Base-by-base conservation (phyloP, 768 basidiomycete species). In the Tricholoma matsutake region DNA sequence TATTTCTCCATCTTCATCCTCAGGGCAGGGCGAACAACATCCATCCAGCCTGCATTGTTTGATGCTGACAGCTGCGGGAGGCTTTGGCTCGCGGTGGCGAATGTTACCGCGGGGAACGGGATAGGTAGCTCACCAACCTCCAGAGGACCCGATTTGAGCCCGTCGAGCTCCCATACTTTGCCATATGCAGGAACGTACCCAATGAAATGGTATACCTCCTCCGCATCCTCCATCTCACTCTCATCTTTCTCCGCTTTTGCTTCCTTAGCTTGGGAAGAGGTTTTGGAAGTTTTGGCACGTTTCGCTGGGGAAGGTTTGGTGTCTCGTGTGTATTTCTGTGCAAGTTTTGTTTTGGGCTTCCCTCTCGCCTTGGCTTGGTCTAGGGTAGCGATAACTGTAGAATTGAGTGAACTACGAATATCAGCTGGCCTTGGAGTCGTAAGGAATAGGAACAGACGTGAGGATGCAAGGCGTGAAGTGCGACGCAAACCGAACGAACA, bases 151-250 rank as follows among this genome's bases (percentile, higher is more conserved):
- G 81, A 76, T 61, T 84, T 85, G 57, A 87, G 77, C 11, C 86
- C 86, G 67, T 87, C 85, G 56, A 88, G 79, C 69, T 88, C 86
- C 86, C 86, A 88, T n/a, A 87, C 85, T 63, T 86, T 85, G 7
- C 85, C 85, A 65, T 79, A 73, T 1, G 79, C 81, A 4, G 84
- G 86, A 34, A 87, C 83, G 65, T 86, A 88, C 9, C 83, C 85
- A 61, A 87, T 85, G 73, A 85, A 88, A 66, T 88, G 86, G 70
- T 82, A 88, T 0, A 75, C 75, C 54, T 86, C 85, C 41, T 81
- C 79, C 16, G 67, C 67, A 8, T 76, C 75, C 1, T 68, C 73
- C 1, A 72, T 68, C 18, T 68, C 66, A 3, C 61, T 58, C 5
- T 70, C 68, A 10, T 65, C 63, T 18, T 66, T 60, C 0, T 56